A percentile compares a stretch with the other conserved stretches of the same genome.
Conservation (phyloP, 768 basidiomycete species). For the Russula compacta region DNA sequence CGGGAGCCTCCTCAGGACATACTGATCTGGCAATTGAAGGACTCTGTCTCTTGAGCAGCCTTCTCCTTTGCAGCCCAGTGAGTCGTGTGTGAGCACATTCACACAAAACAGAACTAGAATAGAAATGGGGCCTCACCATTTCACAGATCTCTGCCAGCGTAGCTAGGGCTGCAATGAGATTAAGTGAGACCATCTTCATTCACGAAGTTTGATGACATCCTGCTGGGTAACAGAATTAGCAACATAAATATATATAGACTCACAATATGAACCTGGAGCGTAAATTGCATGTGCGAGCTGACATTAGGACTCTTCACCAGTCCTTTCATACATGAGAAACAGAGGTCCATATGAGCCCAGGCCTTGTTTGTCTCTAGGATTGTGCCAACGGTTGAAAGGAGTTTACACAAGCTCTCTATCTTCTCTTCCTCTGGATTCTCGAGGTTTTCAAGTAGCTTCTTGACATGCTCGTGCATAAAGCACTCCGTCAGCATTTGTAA, state of each 20-base stretch:
- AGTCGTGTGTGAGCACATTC: conserved; percentile 43
- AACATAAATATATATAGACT: no score
- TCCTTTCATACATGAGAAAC: conserved; percentile 86
- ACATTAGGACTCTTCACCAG: conserved; percentile 66
- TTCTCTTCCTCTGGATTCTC: conserved; percentile 97
- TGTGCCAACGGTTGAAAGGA: conserved; percentile 81
- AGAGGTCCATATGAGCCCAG: conserved; percentile 80
- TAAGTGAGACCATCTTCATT: conserved; percentile 54
- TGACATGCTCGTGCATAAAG: conserved; percentile 98
- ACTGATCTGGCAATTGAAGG: conserved; percentile 49
- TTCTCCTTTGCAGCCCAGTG: conserved; percentile 60
- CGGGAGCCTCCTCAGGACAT: conserved; percentile 91
- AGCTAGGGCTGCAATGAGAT: conserved; percentile 63
- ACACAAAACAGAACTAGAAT: no score
- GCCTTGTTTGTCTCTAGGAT: conserved; percentile 76
- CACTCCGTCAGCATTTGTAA: conserved; percentile 96
- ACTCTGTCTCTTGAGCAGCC: conserved; percentile 72
- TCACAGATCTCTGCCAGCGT: conserved; percentile 88
- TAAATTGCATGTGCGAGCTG: conserved; percentile 83
- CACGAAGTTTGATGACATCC: conserved; percentile 88
- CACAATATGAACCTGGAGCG: conserved; percentile 87
- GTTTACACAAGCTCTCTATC: conserved; percentile 91
- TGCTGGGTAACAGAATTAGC: conserved; percentile 26
- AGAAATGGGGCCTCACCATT: conserved; percentile 46
- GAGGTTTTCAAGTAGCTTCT: conserved; percentile 88